Base-by-base conservation (phyloP, 2,329 filamentous ascomycete genomes). In the Alternaria metachromatica region DNA sequence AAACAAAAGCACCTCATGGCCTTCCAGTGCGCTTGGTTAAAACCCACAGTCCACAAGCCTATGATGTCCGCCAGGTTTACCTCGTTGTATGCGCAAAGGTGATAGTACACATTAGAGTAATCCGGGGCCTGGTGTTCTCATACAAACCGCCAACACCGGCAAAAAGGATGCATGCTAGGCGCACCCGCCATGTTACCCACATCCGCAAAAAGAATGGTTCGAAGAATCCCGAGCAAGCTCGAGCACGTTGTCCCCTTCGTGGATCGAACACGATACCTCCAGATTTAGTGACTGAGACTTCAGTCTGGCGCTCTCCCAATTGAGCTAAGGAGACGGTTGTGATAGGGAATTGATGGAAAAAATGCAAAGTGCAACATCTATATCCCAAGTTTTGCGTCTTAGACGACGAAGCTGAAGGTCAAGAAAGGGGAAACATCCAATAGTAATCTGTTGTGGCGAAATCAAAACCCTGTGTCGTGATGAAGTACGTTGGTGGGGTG, bases 241-340 rank as follows among this genome's bases (percentile, higher is more conserved):
- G 61, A 55, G 61, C 64, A 66, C 64, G 64, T 61, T 66, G 64
- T 66, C 64, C 64, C 64, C 64, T 66, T 66, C 64, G 64, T 65
- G 63, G 63, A 65, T 65, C 63, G 63, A 65, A 65, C 63, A 65
- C 63, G 63, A 65, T 66, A 67, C 65, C 64, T 66, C 64, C 64
- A 66, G 64, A 66, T 66, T 66, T 58, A 64, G 41, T 66, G 64
- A 66, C 64, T 50, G 59, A 64, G 64, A 65, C 65, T 67, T 67
- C 65, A 67, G 65, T 67, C 65, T 67, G 65, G 65, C 65, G 65
- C 65, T 67, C 65, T 67, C 65, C 65, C 65, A 67, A 67, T 67
- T 67, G 65, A 67, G 65, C 65, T 67, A 67, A 67, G 62, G 65
- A 65, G 65, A 67, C 65, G 56, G 55, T 65, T 60, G 26, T 63